Evolutionary conservation across 371 early-diverging fungal species (phyloP).

Genomic region (Coemansia sp.): DNA sequence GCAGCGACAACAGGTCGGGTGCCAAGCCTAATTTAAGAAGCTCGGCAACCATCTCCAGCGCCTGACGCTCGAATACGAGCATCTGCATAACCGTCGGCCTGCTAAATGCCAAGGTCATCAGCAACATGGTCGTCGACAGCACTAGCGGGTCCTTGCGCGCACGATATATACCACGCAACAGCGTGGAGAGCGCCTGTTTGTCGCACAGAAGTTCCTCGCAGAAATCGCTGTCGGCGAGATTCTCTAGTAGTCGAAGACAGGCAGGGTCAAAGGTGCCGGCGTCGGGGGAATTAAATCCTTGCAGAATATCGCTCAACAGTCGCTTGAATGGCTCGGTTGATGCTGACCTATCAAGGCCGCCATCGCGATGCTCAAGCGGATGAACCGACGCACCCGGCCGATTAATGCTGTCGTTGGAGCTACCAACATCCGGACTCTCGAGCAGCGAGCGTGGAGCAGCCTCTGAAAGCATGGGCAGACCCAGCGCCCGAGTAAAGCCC

Average conservation of each 20-base stretch:
- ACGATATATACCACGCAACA: conserved; percentile 32
- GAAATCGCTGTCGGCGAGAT: conserved; percentile 21
- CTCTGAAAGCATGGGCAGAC: conserved; percentile 6
- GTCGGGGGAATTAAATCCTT: conserved; percentile 10
- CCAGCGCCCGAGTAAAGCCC: conserved; percentile 16
- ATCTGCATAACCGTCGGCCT: conserved; percentile 31
- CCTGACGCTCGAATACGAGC: conserved; percentile 43
- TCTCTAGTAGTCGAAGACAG: conserved; percentile 21
- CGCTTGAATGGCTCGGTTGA: conserved; percentile 20
- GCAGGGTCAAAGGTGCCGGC: background rate
- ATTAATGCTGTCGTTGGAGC: background rate
- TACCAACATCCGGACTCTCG: background rate
- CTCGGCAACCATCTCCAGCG: conserved; percentile 40
- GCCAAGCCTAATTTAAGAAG: conserved; percentile 17
- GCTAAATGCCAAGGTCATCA: conserved; percentile 29
- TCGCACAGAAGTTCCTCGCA: conserved; percentile 28
- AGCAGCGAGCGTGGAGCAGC: conserved; percentile 11
- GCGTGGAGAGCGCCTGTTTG: conserved; percentile 25
- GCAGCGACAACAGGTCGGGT: conserved; percentile 23
- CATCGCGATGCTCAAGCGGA: background rate
- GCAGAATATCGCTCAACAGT: conserved; percentile 21
- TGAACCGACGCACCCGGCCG: background rate
- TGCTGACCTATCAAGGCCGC: background rate
- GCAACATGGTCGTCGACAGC: conserved; percentile 9
- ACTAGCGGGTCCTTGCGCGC: conserved; percentile 18